Conservation (phyloP, 1,284 basidiomycete species). For the Stereum hirsutum region DNA sequence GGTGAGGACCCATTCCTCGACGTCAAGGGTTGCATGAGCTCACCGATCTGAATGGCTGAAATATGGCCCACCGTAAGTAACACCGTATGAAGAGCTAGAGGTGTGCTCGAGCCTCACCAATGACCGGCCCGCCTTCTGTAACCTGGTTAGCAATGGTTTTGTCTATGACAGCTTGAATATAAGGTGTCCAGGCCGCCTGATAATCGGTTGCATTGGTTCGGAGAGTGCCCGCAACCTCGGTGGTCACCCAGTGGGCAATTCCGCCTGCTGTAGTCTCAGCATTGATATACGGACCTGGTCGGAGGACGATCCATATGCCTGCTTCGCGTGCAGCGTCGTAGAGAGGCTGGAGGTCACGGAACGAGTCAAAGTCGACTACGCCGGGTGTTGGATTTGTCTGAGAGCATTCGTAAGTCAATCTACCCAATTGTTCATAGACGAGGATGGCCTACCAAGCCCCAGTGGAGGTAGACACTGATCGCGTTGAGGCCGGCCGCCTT, state of each 20-base stretch:
- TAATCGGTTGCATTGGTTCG: slow-evolving; percentile 67
- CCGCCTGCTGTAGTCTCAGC: slow-evolving; percentile 78
- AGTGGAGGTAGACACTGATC: slow-evolving; percentile 65
- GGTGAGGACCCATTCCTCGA: no score
- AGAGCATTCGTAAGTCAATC: no score
- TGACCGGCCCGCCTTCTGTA: slow-evolving; percentile 60
- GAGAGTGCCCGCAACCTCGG: slow-evolving; percentile 53
- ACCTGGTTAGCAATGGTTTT: slow-evolving; percentile 61
- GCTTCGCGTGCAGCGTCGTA: slow-evolving; percentile 32
- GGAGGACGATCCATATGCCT: slow-evolving; percentile 38
- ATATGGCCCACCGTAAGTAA: slow-evolving; percentile 10
- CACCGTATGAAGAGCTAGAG: neutral
- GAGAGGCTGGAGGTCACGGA: slow-evolving; percentile 63
- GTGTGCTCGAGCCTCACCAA: slow-evolving; percentile 32
- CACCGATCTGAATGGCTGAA: slow-evolving; percentile 60
- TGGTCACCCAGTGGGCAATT: slow-evolving; percentile 70
- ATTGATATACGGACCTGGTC: slow-evolving; percentile 59
- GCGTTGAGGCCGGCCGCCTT: slow-evolving; percentile 78
- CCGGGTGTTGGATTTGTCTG: slow-evolving; percentile 71
- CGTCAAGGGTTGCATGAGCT: slow-evolving; percentile 9
- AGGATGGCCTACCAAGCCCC: no score
- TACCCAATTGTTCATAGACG: no score
- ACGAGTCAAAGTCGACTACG: slow-evolving; percentile 61
- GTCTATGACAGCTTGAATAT: slow-evolving; percentile 54
- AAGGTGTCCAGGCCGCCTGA: slow-evolving; percentile 59